Conservation (phyloP, 169 alveolate species). For the Plasmodium ovale region DNA sequence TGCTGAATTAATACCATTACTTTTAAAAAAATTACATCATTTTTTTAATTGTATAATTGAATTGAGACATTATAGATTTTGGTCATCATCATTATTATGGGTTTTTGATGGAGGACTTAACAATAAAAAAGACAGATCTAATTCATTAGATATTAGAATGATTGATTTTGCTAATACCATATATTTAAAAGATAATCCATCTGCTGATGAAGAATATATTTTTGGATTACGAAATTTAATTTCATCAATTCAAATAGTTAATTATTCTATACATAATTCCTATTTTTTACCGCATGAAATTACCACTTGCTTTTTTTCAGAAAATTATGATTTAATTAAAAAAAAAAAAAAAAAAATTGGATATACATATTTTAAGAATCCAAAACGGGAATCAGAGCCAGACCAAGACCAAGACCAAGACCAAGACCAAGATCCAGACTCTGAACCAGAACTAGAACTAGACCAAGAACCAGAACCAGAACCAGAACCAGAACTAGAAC, state of each 20-base stretch:
- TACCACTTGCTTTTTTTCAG: slow-evolving; percentile 57
- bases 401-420: background rate
- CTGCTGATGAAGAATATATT: slow-evolving; percentile 83
- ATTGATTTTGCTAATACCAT: slow-evolving; percentile 84
- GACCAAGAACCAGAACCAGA: too few relatives aligned
- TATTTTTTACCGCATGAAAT: slow-evolving; percentile 71
- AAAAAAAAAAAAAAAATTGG: background rate
- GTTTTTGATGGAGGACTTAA: slow-evolving; percentile 83
- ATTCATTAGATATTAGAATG: slow-evolving; percentile 82
- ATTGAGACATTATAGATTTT: slow-evolving; percentile 80
- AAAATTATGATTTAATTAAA: slow-evolving; percentile 21
- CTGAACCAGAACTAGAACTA: background rate
- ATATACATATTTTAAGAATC: slow-evolving; percentile 15
- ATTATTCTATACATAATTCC: slow-evolving; percentile 77
- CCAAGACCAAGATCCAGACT: background rate
- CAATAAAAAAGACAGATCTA: slow-evolving; percentile 74
- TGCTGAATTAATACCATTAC: slow-evolving; percentile 77
- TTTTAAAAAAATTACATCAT: slow-evolving; percentile 76
- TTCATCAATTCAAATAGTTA: slow-evolving; percentile 70
- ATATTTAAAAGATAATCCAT: slow-evolving; percentile 80
- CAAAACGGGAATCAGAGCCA: background rate
- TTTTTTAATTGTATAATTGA: slow-evolving; percentile 76
- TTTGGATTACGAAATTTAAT: slow-evolving; percentile 79
- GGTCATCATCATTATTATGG: slow-evolving; percentile 84
- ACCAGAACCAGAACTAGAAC: too few relatives aligned